These are phyloP conservation scores for Populus simonii DNA, from an alignment of 345 rosid species.

Conservation along the genomic window DNA sequence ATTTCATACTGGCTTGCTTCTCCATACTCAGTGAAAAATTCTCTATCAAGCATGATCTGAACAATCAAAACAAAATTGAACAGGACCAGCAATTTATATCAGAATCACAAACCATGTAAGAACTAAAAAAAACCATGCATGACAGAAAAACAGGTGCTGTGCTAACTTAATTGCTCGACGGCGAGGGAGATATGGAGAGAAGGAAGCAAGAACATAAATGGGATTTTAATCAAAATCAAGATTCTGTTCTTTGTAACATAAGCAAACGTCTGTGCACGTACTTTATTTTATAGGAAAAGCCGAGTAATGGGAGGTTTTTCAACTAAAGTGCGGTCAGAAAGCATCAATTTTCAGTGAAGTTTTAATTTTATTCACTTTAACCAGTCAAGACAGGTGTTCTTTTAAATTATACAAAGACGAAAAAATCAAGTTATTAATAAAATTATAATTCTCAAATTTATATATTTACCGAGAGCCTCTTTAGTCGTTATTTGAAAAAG, in stretches of 20 bases:
- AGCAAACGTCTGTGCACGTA: neutral
- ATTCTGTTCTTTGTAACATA: neutral
- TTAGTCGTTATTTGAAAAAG: neutral
- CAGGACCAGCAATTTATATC: neutral
- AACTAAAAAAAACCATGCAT: neutral
- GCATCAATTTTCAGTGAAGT: neutral
- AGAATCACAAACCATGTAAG: neutral
- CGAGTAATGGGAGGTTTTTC: neutral
- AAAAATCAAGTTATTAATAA: neutral
- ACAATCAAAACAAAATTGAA: neutral
- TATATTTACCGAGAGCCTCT: neutral
- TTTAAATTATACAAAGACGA: too few relatives aligned
- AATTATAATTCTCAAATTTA: neutral
- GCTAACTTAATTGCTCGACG: neutral
- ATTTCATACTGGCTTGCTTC: conserved; percentile 96
- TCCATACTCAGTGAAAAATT: conserved; percentile 92
- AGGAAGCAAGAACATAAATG: neutral
- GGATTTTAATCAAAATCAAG: neutral
- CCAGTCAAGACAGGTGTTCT: neutral
- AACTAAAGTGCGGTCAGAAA: conserved; percentile 8
- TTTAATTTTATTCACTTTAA: neutral
- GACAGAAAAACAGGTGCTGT: neutral
- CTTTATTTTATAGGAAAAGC: neutral
- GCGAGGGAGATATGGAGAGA: neutral
- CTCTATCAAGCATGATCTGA: conserved; percentile 73